Evolutionary conservation across 2,329 filamentous ascomycete genomes (phyloP), one percentile per base, ranked within the genome.

Genomic region (Rhytidhysteron rufulum): DNA sequence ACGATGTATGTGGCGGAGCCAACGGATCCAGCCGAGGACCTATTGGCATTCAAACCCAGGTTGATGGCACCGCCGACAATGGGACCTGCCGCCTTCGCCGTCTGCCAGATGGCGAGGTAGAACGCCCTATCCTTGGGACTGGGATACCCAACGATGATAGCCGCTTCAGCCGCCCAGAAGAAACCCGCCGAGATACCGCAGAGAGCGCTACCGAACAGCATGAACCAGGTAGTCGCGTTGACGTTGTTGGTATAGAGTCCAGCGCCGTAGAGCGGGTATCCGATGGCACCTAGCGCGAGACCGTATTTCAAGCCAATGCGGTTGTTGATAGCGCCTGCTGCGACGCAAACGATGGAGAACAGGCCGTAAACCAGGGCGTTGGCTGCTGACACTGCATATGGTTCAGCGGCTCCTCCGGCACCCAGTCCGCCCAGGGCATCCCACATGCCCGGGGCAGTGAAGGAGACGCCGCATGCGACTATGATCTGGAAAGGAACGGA

Each of bases 61-160:
- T 72, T 70, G 24, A 77, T 73, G 0, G 73, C 69, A 4, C 71
- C 65, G 2, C 73, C 73, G 39, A 77, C 71, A 24, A 77, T 68
- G 42, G 75, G 72, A 1, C 74, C 74, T 13, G 75, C 66, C 41
- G 75, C 72, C 3, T 72, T 68, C 20, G 75, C 71, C 5, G 71
- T 70, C 10, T 77, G 69, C 74, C 73, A 77, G 19, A 74, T 74
- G 48, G 6, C 58, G 2, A 67, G 66, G 46, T 62, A 69, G 3
- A 54, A 55, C 8, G 69, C 70, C 35, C 70, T 54, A 41, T 72
- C 68, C 33, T 68, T 57, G 19, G 66, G 53, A 19, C 68, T 66
- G 2, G 65, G 67, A 39, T 71, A 71, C 3, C 68, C 68, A 3
- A 68, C 57, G 1, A 49, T 55, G 40, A 65, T 60, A n/a, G 62